Evolutionary conservation across 768 basidiomycete species (phyloP).

Genomic region (Calocybe indica): DNA sequence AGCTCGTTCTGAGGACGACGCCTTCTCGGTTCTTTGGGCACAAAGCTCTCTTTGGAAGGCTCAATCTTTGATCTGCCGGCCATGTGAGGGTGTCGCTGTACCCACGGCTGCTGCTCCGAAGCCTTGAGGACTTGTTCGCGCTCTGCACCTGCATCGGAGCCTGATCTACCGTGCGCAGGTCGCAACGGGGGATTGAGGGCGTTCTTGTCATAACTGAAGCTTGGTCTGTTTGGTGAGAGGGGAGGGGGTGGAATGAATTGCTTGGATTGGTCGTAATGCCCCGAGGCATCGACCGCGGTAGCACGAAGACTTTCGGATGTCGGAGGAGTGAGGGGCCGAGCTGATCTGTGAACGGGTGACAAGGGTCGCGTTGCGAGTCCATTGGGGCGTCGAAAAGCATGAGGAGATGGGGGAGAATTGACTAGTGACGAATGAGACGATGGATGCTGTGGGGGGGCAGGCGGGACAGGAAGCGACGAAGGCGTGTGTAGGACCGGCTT

Average conservation of each 20-base stretch:
- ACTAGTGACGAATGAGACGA: constrained; percentile 11
- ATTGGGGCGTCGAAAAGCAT: constrained; percentile 30
- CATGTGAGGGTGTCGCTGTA: constrained; percentile 19
- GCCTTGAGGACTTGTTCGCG: constrained; percentile 35
- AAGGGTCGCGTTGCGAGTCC: constrained; percentile 24
- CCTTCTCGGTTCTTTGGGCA: constrained; percentile 15
- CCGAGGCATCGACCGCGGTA: neutral
- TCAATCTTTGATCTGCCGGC: constrained; percentile 22
- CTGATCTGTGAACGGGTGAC: constrained; percentile 26
- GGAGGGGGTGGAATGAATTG: constrained; percentile 30
- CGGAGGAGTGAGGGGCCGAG: constrained; percentile 28
- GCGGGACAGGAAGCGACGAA: constrained; percentile 22
- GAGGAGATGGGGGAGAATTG: constrained; percentile 31
- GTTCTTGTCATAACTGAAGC: constrained; percentile 34
- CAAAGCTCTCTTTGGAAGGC: constrained; percentile 25
- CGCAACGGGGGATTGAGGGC: constrained; percentile 24
- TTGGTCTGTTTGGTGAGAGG: constrained; percentile 37
- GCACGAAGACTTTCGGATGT: constrained; percentile 18
- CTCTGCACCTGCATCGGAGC: constrained; percentile 48
- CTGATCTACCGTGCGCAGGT: constrained; percentile 34
- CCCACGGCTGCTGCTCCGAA: constrained; percentile 32
- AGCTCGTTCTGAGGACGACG: constrained; percentile 13
- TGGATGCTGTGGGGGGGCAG: constrained; percentile 14
- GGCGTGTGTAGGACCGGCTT: constrained; percentile 37
- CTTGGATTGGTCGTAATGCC: neutral